phyloP scores from a whole-genome alignment of 2,329 filamentous ascomycete genomes.

The Arachnomyces sp. region DNA sequence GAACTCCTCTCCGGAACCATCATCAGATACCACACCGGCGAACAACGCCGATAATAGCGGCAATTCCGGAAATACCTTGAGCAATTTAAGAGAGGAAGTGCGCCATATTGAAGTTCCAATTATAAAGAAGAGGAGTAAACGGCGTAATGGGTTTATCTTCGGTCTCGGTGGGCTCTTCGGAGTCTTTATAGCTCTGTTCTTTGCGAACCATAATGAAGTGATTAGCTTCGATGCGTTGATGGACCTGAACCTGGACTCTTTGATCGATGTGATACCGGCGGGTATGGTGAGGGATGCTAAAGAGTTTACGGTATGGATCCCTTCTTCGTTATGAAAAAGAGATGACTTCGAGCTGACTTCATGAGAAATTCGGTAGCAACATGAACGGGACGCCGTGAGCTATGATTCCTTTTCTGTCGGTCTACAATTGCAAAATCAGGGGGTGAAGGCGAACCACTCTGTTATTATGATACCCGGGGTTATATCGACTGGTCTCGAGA shows the following conservation, averaged over 20 bases:
- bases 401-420: constrained; percentile 95
- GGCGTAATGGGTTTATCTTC: constrained; percentile 76
- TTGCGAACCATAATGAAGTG: constrained; percentile 81
- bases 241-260: constrained; percentile 69
- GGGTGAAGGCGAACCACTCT: constrained; percentile 72
- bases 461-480: constrained; percentile 97
- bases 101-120: constrained; percentile 20
- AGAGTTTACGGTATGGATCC: constrained; percentile 63
- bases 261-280: constrained; percentile 81
- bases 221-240: constrained; percentile 70
- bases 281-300: constrained; percentile 78
- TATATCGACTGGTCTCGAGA: constrained; percentile 93
- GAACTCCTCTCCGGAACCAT: constrained; percentile 2
- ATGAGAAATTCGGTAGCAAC: constrained; percentile 46
- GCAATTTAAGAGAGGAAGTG: constrained; percentile 14
- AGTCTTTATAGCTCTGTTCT: constrained; percentile 78
- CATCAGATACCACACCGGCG: constrained; percentile 9
- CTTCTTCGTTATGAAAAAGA: constrained; percentile 11
- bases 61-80: constrained; percentile 3
- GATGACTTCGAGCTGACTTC: constrained; percentile 4
- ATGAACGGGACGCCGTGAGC: constrained; percentile 77
- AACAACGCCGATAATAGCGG: constrained; percentile 2
- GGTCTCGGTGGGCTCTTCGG: constrained; percentile 83
- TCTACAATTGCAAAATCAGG: constrained; percentile 70
- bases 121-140: constrained; percentile 49